Base-by-base conservation (phyloP, 2,329 filamentous ascomycete genomes). In the Claviceps arundinis region DNA sequence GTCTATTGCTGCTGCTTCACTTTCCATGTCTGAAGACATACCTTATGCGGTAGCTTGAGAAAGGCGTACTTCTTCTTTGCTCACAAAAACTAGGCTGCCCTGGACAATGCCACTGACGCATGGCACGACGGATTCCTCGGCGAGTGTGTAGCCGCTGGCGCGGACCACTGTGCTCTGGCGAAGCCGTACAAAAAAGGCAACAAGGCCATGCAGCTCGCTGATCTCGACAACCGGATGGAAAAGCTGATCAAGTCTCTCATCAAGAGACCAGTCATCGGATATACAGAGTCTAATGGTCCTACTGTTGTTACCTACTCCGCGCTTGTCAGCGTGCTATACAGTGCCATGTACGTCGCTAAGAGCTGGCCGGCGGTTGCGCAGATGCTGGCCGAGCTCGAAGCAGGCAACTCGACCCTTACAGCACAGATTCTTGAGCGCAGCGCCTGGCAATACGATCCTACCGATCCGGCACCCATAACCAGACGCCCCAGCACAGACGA, bases 51-150 rank as follows among this genome's bases (percentile, higher is more conserved):
- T 11, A 11, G 8, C 9, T 34, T 4, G 14, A 14, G 19, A 11
- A 26, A 34, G 17, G 40, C 26, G 22, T 17, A 22, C 22, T 34
- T 34, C 16, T 30, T 11, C 9, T 24, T 30, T 6, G 6, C 22
- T 5, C 24, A 14, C 16, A 19, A 41, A 16, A 14, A 46, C 14
- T 34, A 52, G 65, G 69, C 70, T 1, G 67, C 73, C 3, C 64
- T 76, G 4, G 73, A 75, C 52, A 76, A 76, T 54, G 69, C 64
- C 6, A 76, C 73, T 0, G 60, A 76, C 54, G 71, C 71, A 1
- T 76, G 71, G 70, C 65, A 63, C 24, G 72, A 76, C 52, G 74
- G 74, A 14, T 75, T 77, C 49, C 60, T 77, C 2, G 73, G 72
- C 22, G 73, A 75, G 55, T 77, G 74, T 45, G 44, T 76, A 48